phyloP scores from a whole-genome alignment of 441 rosid genomes.

The Adansonia grandidieri region DNA sequence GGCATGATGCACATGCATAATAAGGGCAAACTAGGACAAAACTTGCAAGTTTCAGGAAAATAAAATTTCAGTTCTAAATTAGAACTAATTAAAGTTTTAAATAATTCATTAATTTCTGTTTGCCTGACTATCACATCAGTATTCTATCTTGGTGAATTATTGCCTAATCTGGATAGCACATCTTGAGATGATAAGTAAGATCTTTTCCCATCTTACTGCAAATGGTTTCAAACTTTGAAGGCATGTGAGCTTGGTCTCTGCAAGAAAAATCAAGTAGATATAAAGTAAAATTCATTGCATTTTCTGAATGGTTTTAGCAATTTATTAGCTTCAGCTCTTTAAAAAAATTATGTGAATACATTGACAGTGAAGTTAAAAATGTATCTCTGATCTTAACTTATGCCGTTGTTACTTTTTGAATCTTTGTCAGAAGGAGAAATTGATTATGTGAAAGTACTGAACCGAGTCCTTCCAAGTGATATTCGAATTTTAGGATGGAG shows the following conservation, averaged over 20 bases:
- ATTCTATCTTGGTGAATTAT: background rate
- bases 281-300: background rate
- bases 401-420: constrained; percentile 21
- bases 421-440: constrained; percentile 63
- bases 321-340: constrained; percentile 13
- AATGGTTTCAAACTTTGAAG: background rate
- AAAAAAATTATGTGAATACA: background rate
- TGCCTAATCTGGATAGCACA: constrained; percentile 9
- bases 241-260: background rate
- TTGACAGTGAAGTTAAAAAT: constrained; percentile 17
- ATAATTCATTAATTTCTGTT: constrained; percentile 10
- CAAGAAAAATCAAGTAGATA: constrained; percentile 4
- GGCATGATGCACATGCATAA: constrained; percentile 1
- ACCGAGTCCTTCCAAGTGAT: constrained; percentile 88
- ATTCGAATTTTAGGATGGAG: constrained; percentile 90
- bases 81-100: constrained; percentile 10
- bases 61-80: background rate
- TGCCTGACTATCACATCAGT: background rate
- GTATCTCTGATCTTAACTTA: constrained; percentile 20
- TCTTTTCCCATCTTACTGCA: background rate
- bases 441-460: constrained; percentile 84
- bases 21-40: background rate
- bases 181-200: background rate
- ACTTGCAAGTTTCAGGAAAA: constrained; percentile 4
- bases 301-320: constrained; percentile 4